These are phyloP conservation scores for Erysimum cheiranthoides DNA, from an alignment of 345 rosid genomes.

Conservation along the genomic window DNA sequence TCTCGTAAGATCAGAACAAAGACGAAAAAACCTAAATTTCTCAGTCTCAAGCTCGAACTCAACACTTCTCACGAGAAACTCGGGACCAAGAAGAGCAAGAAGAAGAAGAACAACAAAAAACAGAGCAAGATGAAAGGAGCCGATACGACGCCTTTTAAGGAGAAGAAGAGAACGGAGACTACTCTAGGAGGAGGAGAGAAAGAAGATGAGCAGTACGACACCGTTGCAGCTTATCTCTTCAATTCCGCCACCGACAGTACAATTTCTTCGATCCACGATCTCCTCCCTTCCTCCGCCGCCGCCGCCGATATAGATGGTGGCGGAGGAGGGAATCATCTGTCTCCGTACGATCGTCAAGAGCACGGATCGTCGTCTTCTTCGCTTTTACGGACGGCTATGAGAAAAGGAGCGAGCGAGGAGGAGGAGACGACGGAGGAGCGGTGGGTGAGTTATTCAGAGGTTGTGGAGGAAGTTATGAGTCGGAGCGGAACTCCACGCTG, in stretches of 20 bases:
- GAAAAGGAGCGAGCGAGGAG: slow-evolving; percentile 60
- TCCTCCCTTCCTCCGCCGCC: slow-evolving; percentile 55
- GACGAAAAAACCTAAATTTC: slow-evolving; percentile 69
- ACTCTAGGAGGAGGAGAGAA: slow-evolving; percentile 16
- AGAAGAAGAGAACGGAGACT: slow-evolving; percentile 29
- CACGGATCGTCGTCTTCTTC: slow-evolving; percentile 43
- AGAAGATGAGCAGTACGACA: slow-evolving; percentile 51
- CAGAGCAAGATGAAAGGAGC: slow-evolving; percentile 33
- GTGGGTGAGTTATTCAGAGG: slow-evolving; percentile 87
- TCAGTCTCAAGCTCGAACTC: slow-evolving; percentile 62
- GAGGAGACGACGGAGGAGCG: slow-evolving; percentile 80
- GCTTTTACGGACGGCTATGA: slow-evolving; percentile 75
- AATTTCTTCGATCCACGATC: slow-evolving; percentile 58
- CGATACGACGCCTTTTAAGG: slow-evolving; percentile 17
- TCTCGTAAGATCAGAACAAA: slow-evolving; percentile 63
- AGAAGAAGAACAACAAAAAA: slow-evolving; percentile 39
- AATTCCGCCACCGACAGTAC: slow-evolving; percentile 54
- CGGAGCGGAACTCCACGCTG: slow-evolving; percentile 41
- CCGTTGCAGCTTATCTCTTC: slow-evolving; percentile 63
- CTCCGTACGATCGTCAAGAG: slow-evolving; percentile 40
- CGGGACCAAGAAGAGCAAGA: slow-evolving; percentile 24
- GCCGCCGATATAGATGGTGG: slow-evolving; percentile 37
- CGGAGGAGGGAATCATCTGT: slow-evolving; percentile 41
- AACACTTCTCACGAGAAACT: slow-evolving; percentile 35
- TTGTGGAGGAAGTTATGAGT: slow-evolving; percentile 76